These are phyloP conservation scores for Trichoderma sp. DNA, from an alignment of 2,329 filamentous ascomycete species.

Conservation along the genomic window DNA sequence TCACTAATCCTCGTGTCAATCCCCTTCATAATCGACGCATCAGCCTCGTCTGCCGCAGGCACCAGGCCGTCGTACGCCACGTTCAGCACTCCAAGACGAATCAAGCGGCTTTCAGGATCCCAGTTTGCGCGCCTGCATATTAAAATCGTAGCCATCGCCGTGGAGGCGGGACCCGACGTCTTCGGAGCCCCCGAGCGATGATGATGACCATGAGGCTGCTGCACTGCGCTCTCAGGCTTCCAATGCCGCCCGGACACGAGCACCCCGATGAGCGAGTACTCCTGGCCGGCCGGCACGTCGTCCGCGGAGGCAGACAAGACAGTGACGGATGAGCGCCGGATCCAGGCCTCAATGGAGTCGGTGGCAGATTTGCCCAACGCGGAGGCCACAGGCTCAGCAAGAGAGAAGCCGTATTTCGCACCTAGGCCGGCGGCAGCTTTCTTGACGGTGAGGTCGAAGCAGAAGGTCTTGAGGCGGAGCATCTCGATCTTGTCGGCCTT, in stretches of 20 bases:
- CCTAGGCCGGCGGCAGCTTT: conserved; percentile 16
- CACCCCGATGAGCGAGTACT: conserved; percentile 33
- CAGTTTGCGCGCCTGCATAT: conserved; percentile 36
- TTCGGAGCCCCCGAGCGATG: background rate
- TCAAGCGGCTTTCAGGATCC: conserved; percentile 33
- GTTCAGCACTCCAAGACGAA: conserved; percentile 38
- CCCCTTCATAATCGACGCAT: conserved; percentile 34
- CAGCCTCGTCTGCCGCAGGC: conserved; percentile 29
- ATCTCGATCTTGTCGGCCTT: conserved; percentile 35
- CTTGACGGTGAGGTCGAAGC: conserved; percentile 37
- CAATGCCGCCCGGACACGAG: conserved; percentile 38
- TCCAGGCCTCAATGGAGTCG: conserved; percentile 27
- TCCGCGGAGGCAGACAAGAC: conserved; percentile 26
- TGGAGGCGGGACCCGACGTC: conserved; percentile 15
- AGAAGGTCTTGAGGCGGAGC: conserved; percentile 40
- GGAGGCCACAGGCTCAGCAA: conserved; percentile 22
- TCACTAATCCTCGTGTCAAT: conserved; percentile 31
- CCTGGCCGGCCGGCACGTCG: conserved; percentile 7
- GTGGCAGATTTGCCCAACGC: conserved; percentile 31
- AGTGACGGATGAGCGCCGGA: conserved; percentile 31
- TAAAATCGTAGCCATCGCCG: conserved; percentile 33
- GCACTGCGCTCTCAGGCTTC: conserved; percentile 26
- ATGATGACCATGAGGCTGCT: background rate
- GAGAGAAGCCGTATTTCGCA: conserved; percentile 5
- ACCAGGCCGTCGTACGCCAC: conserved; percentile 34